Base-by-base conservation (phyloP, 805 yeast species). In the Osmozyma mogii region DNA sequence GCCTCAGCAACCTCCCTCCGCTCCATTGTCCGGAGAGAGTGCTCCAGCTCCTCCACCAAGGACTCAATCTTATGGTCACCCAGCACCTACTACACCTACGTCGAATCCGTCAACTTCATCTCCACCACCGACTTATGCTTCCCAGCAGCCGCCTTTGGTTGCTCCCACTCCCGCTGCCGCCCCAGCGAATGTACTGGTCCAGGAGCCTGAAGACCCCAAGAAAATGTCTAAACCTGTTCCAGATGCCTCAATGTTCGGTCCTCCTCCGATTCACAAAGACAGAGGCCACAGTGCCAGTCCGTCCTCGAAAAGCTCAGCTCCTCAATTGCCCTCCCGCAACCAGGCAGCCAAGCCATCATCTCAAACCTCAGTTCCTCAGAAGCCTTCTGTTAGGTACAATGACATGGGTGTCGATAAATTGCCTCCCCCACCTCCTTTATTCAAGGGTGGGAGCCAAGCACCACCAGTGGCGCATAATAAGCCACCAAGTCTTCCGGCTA, bases 201-300 rank as follows among this genome's bases (percentile, higher is more conserved):
- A 14, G 15, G 21, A 11, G 19, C 23, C 18, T 8, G 29, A 9
- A 12, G 24, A 11, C 24, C 6, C 10, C n/a, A 28, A 25, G 11
- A 18, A 28, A n/a, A 24, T 29, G 16, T 31, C 40, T 6, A 36
- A 35, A 16, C 57, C 56, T 7, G 42, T 53, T 4, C 60, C 61
- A 1, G 68, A 62, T 30, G 55, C 63, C 3, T 40, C 50, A 5
- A 37, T 49, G 21, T 58, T 65, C 40, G 57, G 65, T 0, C 66
- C 70, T 5, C 70, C 70, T 3, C 68, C 68, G 3, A 36, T 58
- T 7, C 68, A 54, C 32, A 52, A 38, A 33, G 50, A 43, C 13
- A 38, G 61, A 19, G 58, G 31, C 22, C 17, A 15, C 32, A 4
- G 17, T 24, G 14, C 15, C 37, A 20, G 15, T 19, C 16, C 20